Evolutionary conservation across 2,329 filamentous ascomycete genomes (phyloP), one percentile per base, ranked within the genome.

Genomic region (Cercospora nicotianae): DNA sequence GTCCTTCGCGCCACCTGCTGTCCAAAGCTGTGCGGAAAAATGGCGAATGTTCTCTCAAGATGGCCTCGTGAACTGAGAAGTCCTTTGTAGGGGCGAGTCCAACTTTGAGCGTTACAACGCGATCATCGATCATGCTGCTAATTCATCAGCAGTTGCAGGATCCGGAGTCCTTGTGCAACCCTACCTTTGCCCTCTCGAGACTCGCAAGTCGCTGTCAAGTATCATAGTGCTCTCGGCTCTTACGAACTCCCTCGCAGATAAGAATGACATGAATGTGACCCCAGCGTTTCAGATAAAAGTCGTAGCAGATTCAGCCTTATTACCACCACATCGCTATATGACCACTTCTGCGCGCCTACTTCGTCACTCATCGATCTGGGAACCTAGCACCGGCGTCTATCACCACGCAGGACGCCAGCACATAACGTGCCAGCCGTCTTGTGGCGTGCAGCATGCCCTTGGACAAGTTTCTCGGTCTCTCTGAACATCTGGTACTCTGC

Each of bases 11-110:
- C 72, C 72, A 72, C 55, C 65, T 70, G 53, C 70, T 64, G 60
- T 71, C 71, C 55, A 71, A 61, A 18, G 71, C 72, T n/a, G 65
- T 63, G 33, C 67, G 65, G 63, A 73, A 73, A 60, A 72, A 72
- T 12, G 55, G 51, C 7, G 69, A 71, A 45, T 67, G 48, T 57
- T 67, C 60, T 31, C 48, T 55, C 16, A 73, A 63, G 28, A 72
- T 64, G 9, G 45, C 66, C 61, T 73, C 72, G 63, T 72, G 72
- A 26, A 72, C 65, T 26, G 69, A 62, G 53, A 71, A 73, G 42
- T 69, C 64, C 48, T 60, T 55, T 16, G 30, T 57, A 10, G 66
- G 57, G 3, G 33, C 53, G 16, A 36, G 7, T 39, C 66, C 67
- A 45, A 70, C 66, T 31, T 58, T 63, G 9, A 70, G 45, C 16